These are phyloP conservation scores for Botrytis tulipae DNA, from an alignment of 2,329 filamentous ascomycete genomes.

Conservation along the genomic window DNA sequence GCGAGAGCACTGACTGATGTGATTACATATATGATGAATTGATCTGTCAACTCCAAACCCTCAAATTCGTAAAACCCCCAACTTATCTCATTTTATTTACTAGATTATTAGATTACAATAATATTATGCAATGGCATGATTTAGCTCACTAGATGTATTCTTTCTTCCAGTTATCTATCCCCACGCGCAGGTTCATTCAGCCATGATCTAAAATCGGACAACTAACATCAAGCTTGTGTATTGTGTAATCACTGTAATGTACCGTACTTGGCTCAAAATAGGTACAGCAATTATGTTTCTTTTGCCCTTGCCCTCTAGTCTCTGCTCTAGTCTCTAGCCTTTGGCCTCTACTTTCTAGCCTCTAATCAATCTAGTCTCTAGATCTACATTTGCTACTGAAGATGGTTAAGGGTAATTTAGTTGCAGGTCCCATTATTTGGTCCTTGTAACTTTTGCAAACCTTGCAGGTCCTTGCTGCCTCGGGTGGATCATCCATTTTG, in stretches of 20 bases:
- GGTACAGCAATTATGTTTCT: background rate
- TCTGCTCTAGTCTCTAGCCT: background rate
- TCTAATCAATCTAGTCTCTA: slow-evolving; percentile 1
- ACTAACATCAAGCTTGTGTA: slow-evolving; percentile 1
- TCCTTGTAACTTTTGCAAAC: slow-evolving; percentile 23
- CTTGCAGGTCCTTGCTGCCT: slow-evolving; percentile 16
- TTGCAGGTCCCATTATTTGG: slow-evolving; percentile 18
- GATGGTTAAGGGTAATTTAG: slow-evolving; percentile 11
- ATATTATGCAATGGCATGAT: background rate
- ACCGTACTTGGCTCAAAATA: slow-evolving; percentile 1
- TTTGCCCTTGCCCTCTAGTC: background rate
- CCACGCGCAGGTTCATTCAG: background rate
- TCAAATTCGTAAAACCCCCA: background rate
- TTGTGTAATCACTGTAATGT: background rate
- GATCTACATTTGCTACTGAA: slow-evolving; percentile 18
- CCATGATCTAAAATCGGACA: background rate
- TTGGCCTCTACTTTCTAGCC: background rate
- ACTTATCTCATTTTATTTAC: background rate
- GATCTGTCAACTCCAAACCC: background rate
- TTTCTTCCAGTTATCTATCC: background rate
- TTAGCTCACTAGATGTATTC: background rate
- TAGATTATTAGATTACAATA: background rate
- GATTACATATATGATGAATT: background rate
- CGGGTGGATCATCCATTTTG: slow-evolving; percentile 25
- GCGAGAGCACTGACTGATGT: background rate